phyloP scores from a whole-genome alignment of 2,329 filamentous ascomycete species.

The Cercospora sojina region DNA sequence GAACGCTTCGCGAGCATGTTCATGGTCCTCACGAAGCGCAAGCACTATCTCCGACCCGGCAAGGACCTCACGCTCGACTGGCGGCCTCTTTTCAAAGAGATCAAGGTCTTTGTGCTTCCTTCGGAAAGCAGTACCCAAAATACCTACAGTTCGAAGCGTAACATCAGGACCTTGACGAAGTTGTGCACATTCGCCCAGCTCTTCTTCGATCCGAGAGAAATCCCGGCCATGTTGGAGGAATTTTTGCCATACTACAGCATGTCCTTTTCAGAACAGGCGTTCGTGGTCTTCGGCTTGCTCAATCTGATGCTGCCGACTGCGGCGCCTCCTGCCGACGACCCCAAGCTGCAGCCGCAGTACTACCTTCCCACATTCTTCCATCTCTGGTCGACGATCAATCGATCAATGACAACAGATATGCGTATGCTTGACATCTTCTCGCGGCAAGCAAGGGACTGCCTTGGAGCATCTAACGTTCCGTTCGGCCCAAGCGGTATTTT shows the following conservation, averaged over 20 bases:
- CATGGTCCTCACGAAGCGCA: slow-evolving; percentile 92
- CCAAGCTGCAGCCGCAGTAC: slow-evolving; percentile 79
- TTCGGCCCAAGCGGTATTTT: slow-evolving; percentile 90
- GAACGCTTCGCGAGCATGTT: slow-evolving; percentile 98
- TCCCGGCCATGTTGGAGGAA: slow-evolving; percentile 65
- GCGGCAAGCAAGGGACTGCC: slow-evolving; percentile 77
- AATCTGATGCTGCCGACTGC: slow-evolving; percentile 86
- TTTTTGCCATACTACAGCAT: slow-evolving; percentile 72
- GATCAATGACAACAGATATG: slow-evolving; percentile 83
- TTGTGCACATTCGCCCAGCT: slow-evolving; percentile 85
- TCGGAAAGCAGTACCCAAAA: slow-evolving; percentile 71
- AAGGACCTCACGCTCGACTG: slow-evolving; percentile 91
- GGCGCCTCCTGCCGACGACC: slow-evolving; percentile 68
- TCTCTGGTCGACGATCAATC: slow-evolving; percentile 87
- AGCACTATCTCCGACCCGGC: slow-evolving; percentile 88
- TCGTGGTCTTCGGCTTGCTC: slow-evolving; percentile 83
- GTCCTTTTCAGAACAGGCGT: slow-evolving; percentile 87
- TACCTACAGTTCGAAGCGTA: slow-evolving; percentile 56
- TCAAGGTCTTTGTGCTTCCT: slow-evolving; percentile 86
- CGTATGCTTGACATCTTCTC: slow-evolving; percentile 89
- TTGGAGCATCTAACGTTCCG: slow-evolving; percentile 70
- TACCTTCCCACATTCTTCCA: slow-evolving; percentile 95
- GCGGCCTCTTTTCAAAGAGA: slow-evolving; percentile 86
- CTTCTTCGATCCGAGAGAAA: slow-evolving; percentile 87
- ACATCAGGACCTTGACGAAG: slow-evolving; percentile 75